Percentiles rank a stretch among this genome's conserved stretches.
These are phyloP conservation scores for Torulaspora franciscae DNA, from an alignment of 805 yeast genomes.

Conservation along the genomic window DNA sequence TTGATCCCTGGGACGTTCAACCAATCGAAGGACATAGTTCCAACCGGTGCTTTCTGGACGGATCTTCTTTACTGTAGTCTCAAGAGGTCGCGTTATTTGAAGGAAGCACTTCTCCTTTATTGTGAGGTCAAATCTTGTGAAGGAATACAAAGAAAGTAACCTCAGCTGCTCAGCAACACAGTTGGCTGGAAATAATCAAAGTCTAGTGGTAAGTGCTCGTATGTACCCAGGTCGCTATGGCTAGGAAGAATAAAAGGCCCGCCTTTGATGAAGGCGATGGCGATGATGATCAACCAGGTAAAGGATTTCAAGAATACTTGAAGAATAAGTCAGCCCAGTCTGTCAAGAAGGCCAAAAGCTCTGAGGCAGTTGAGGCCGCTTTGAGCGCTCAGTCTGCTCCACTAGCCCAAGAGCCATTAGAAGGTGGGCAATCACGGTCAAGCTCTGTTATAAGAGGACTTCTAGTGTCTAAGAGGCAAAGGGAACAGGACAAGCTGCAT, in stretches of 20 bases:
- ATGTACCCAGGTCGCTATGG: conserved; percentile 2
- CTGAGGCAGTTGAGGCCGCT: conserved; percentile 7
- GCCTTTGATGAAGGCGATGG: conserved; percentile 26
- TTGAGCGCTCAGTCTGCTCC: conserved; percentile 1
- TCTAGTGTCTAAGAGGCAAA: conserved; percentile 40
- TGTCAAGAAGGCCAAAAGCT: conserved; percentile 9
- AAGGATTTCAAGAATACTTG: conserved; percentile 35
- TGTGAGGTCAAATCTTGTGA: neutral
- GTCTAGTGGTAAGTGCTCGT: no score
- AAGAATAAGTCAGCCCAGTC: conserved; percentile 21
- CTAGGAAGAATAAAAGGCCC: conserved; percentile 13
- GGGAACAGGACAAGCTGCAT: conserved; percentile 45
- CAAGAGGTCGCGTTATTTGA: neutral
- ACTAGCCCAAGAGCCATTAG: conserved; percentile 13
- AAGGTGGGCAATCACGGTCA: neutral
- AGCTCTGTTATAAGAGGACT: conserved; percentile 39
- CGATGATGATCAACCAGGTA: conserved; percentile 46
- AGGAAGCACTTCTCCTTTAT: conserved; percentile 2
- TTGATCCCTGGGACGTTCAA: conserved; percentile 41
- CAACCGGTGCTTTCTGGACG: conserved; percentile 4
- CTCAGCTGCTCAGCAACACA: no score
- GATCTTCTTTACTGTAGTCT: neutral
- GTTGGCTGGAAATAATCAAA: no score
- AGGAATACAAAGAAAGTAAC: neutral
- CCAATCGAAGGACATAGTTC: conserved; percentile 49